Evolutionary conservation across 2,329 filamentous ascomycete species (phyloP).

Genomic region (Ophiostoma piceae): DNA sequence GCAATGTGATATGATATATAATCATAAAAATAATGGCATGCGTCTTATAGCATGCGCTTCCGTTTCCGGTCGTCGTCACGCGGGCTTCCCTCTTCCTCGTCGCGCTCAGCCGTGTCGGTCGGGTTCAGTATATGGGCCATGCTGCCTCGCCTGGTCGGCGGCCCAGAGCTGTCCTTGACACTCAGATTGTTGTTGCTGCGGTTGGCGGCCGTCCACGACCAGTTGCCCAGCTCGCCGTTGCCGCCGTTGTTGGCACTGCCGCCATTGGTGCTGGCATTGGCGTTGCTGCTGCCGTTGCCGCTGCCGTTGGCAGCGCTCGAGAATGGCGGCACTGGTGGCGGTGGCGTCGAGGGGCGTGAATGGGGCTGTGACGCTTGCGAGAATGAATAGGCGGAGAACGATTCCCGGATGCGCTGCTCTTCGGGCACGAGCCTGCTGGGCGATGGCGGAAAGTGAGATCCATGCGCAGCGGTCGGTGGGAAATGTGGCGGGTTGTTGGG

Average conservation of each 20-base stretch:
- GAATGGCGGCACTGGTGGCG: constrained; percentile 47
- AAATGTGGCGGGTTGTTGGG: constrained; percentile 45
- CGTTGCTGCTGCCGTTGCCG: constrained; percentile 34
- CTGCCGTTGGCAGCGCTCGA: constrained; percentile 35
- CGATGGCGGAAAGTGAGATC: constrained; percentile 50
- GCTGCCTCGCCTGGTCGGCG: constrained; percentile 53
- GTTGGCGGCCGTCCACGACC: constrained; percentile 52
- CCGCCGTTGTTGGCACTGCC: background rate
- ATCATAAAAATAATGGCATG: background rate
- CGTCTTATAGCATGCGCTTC: constrained; percentile 49
- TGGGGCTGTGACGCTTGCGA: constrained; percentile 43
- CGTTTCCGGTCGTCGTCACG: constrained; percentile 57
- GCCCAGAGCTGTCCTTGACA: constrained; percentile 51
- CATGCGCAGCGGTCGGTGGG: constrained; percentile 20
- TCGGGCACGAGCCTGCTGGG: constrained; percentile 45
- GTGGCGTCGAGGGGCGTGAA: constrained; percentile 52
- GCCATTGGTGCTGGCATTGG: constrained; percentile 29
- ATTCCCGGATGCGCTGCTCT: constrained; percentile 54
- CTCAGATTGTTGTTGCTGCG: constrained; percentile 43
- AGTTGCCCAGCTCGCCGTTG: constrained; percentile 42
- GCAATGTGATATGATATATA: background rate
- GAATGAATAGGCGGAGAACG: constrained; percentile 51
- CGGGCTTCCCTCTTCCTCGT: constrained; percentile 52
- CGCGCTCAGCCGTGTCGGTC: constrained; percentile 51
- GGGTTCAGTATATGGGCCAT: constrained; percentile 62